Conservation (phyloP, 108 stramenopile genomes). For the Skeletonema marinoi region DNA sequence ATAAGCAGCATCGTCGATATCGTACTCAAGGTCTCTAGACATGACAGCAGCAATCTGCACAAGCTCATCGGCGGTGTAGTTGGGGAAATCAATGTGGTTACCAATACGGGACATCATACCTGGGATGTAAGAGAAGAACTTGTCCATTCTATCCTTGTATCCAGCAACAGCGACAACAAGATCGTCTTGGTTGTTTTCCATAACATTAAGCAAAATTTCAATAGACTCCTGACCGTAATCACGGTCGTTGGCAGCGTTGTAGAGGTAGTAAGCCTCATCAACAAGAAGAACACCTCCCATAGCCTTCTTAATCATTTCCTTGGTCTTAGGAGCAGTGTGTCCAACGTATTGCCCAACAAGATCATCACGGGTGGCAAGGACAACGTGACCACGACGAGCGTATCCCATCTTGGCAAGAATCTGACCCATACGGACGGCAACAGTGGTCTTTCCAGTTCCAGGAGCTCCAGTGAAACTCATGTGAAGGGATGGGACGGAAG, state of each 20-base stretch:
- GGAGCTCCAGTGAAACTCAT: slow-evolving; percentile 98
- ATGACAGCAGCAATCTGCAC: slow-evolving; percentile 92
- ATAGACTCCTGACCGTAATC: slow-evolving; percentile 99
- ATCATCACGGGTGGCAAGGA: slow-evolving; percentile 97
- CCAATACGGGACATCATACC: slow-evolving; percentile 98
- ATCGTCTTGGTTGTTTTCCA: slow-evolving; percentile 98
- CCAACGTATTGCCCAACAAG: slow-evolving; percentile 99
- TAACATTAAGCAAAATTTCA: slow-evolving; percentile 98
- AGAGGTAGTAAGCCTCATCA: slow-evolving; percentile 99
- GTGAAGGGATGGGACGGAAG: slow-evolving; percentile 96
- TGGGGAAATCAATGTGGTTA: slow-evolving; percentile 99
- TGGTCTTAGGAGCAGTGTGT: slow-evolving; percentile 98
- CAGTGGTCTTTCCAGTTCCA: slow-evolving; percentile 99
- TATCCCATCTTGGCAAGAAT: slow-evolving; percentile 98
- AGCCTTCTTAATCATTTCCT: slow-evolving; percentile 99
- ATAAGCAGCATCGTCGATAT: slow-evolving; percentile 72
- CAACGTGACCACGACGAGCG: slow-evolving; percentile 95
- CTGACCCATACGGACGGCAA: slow-evolving; percentile 97
- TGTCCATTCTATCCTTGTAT: slow-evolving; percentile 99
- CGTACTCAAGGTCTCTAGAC: slow-evolving; percentile 92
- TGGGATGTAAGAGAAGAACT: slow-evolving; percentile 98
- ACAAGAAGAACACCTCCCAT: slow-evolving; percentile 96
- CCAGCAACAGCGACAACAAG: slow-evolving; percentile 97
- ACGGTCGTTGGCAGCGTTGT: slow-evolving; percentile 97
- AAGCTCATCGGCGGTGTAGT: slow-evolving; percentile 95